Base-by-base conservation (phyloP, 169 alveolate genomes). In the Plasmodium blacklocki region DNA sequence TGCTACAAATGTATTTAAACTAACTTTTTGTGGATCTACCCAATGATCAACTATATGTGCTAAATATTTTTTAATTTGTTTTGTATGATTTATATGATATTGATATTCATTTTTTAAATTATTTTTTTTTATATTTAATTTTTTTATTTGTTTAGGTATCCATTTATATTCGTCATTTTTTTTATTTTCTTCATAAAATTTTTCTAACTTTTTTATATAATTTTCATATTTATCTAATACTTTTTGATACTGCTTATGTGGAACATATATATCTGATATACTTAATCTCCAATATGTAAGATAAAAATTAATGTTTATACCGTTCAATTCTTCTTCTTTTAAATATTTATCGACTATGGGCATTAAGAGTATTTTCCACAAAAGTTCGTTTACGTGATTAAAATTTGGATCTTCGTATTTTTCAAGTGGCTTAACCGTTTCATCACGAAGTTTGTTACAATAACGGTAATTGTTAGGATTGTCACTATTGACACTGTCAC, bases 21-120 rank as follows among this genome's bases (percentile, higher is more conserved):
- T 76, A 1, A 76, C 66, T 64, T 76, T 49, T 64, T 76, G 60
- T 19, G 89, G 89, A 71, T 76, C 49, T 1, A 76, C 89, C 89
- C 89, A 76, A 43, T 76, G 89, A 8, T 76, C 89, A 6, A 76
- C 71, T 3, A 76, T 47, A 76, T 76, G 72, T 1, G 70, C 45
- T 66, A 76, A 49, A 5, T 26, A 26, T 50, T 76, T 64, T 63
- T 76, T 76, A 14, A 76, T 76, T 18, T 76, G 64, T 11, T 76
- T 56, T 21, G 89, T 76, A n/a, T 76, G 89, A 49, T 6, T 19
- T 50, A 76, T 76, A 45, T 76, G 89, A 64, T 49, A 63, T 29
- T 76, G 72, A 58, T 76, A 76, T 43, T 76, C 89, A 19, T 39
- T 76, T 56, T 76, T 76, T 8, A 76, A 50, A 56, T 26, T 5